Evolutionary conservation across 768 basidiomycete genomes (phyloP), one percentile per base, ranked within the genome.

Genomic region (Lactarius tabidus): DNA sequence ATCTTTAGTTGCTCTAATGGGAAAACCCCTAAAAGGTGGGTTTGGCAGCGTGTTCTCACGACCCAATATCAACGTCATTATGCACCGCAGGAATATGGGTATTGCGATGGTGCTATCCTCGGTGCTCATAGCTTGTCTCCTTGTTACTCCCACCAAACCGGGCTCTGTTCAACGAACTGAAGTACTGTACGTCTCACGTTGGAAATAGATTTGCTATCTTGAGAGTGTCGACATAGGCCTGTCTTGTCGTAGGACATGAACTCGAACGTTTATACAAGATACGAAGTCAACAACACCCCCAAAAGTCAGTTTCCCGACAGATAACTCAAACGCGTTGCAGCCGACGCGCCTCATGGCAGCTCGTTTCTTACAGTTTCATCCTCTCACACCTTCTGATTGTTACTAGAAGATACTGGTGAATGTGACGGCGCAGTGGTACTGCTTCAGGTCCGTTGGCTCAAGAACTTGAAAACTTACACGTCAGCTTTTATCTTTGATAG

Each of bases 91-190:
- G 72, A n/a, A 75, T 72, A n/a, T 20, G 75, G 76, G 15, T 70
- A 78, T 70, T 78, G 77, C 66, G 75, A 77, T 64, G 77, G 77
- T 14, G 75, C 72, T 18, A 64, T 74, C 28, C 73, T 74, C 55
- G 74, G 72, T 28, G 67, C 75, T 3, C 67, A 75, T 39, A 75
- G 74, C 56, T 63, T 72, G 60, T 73, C 74, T 57, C 33, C 74
- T n/a, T 77, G 71, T 71, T 75, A 69, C 73, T 80, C 61, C 79
- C 78, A n/a, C n/a, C n/a, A n/a, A n/a, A n/a, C n/a, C n/a, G n/a
- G n/a, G n/a, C n/a, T n/a, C 15, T 80, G 79, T 71, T 76, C 73
- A 72, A 76, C 61, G 54, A 67, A 28, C n/a, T n/a, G n/a, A n/a
- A n/a, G n/a, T n/a, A n/a, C n/a, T n/a, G 76, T 75, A 58, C 56